A percentile compares a stretch with the other conserved stretches of the same genome.
Conservation (phyloP, 306 rosid genomes). For the Casuarina equisetifolia region DNA sequence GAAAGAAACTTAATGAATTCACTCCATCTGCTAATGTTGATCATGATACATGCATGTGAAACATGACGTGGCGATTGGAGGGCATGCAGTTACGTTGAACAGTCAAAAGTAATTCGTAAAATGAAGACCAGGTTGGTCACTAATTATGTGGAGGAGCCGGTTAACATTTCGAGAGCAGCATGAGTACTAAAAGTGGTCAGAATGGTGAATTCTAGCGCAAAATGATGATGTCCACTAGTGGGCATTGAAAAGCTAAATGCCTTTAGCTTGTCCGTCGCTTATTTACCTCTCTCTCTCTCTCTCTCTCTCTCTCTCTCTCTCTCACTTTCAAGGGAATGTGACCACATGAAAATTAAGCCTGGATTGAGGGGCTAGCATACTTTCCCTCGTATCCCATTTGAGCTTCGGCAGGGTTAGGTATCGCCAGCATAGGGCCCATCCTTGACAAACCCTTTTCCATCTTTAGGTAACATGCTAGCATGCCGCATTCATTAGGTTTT, state of each 20-base stretch:
- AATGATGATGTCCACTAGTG: slow-evolving; percentile 69
- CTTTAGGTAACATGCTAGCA: slow-evolving; percentile 74
- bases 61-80: background rate
- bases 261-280: slow-evolving; percentile 43
- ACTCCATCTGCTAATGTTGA: background rate
- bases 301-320: background rate
- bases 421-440: slow-evolving; percentile 61
- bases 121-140: slow-evolving; percentile 28
- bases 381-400: slow-evolving; percentile 29
- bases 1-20: no score
- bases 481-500: slow-evolving; percentile 48
- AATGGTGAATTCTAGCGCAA: slow-evolving; percentile 50
- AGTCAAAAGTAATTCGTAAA: slow-evolving; percentile 28
- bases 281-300: slow-evolving; percentile 17
- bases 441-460: slow-evolving; percentile 48
- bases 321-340: background rate
- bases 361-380: slow-evolving; percentile 26
- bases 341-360: background rate
- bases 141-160: slow-evolving; percentile 16
- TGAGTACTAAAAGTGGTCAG: slow-evolving; percentile 38
- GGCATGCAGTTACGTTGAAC: background rate
- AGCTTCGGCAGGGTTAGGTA: slow-evolving; percentile 33
- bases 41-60: background rate
- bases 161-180: slow-evolving; percentile 14
- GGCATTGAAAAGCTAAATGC: slow-evolving; percentile 62